Percentiles rank a stretch among this genome's conserved stretches.
Conservation (phyloP, 148 eudicot genomes). For the Diospyros lotus region DNA sequence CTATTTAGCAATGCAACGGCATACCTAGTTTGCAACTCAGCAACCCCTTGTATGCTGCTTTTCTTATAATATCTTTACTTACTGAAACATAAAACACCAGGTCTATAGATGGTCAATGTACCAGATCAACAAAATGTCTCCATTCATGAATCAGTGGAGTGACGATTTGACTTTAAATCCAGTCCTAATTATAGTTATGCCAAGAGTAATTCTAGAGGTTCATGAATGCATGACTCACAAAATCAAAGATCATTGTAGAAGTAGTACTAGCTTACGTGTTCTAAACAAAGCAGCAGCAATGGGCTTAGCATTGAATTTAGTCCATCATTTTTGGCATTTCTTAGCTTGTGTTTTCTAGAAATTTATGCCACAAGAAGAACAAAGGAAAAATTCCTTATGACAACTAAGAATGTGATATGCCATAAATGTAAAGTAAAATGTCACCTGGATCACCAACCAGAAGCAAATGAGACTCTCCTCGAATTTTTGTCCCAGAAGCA, state of each 20-base stretch:
- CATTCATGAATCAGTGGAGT: too few relatives aligned
- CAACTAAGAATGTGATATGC: not conserved
- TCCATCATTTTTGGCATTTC: not conserved
- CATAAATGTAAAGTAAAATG: not conserved
- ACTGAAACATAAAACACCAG: too few relatives aligned
- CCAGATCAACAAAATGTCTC: too few relatives aligned
- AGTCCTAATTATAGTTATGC: too few relatives aligned
- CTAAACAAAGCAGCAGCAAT: not conserved
- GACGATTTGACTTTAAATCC: too few relatives aligned
- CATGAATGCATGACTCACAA: not conserved
- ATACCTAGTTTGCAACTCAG: too few relatives aligned
- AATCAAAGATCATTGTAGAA: not conserved
- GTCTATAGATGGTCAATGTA: too few relatives aligned
- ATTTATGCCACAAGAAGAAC: not conserved
- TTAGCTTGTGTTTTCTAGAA: not conserved
- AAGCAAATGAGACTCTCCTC: conserved; percentile 98
- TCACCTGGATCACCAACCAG: conserved; percentile 93
- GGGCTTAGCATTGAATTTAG: not conserved
- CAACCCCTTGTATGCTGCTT: too few relatives aligned
- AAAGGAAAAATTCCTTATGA: not conserved
- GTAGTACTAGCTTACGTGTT: not conserved
- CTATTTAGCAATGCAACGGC: too few relatives aligned
- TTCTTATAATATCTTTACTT: too few relatives aligned
- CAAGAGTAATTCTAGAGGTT: too few relatives aligned
- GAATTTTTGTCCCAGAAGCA: conserved; percentile 88